A percentile compares a stretch with the other conserved stretches of the same genome.
Conservation (phyloP, 148 eudicot genomes). For the Hydrangea macrophylla region DNA sequence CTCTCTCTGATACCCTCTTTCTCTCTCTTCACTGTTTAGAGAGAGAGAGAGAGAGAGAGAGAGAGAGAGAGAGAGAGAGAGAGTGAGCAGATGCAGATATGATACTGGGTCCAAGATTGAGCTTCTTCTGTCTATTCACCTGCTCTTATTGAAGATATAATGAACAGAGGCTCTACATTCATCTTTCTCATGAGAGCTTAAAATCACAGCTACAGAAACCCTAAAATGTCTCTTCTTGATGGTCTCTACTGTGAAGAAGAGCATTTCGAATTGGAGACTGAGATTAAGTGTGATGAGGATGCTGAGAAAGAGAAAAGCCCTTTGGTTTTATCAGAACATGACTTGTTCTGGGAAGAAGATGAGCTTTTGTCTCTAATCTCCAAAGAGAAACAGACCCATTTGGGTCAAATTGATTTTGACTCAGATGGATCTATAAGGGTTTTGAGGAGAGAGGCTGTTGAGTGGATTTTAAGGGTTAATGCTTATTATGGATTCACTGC, state of each 20-base stretch:
- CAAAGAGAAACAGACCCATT: constrained; percentile 37
- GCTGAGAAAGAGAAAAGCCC: not conserved
- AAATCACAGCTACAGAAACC: constrained; percentile 24
- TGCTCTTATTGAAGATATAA: constrained; percentile 26
- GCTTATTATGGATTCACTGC: constrained; percentile 43
- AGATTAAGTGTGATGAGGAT: not conserved
- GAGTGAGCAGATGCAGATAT: constrained; percentile 16
- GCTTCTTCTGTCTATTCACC: constrained; percentile 10
- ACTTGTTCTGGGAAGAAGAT: constrained; percentile 30
- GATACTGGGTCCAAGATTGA: constrained; percentile 29
- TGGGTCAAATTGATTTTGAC: constrained; percentile 14
- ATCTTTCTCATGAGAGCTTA: constrained; percentile 24
- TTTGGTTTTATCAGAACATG: constrained; percentile 19
- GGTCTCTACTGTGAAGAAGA: constrained; percentile 45
- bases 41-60: no score
- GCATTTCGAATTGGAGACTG: constrained; percentile 16
- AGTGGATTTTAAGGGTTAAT: constrained; percentile 64
- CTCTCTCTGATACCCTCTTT: no score
- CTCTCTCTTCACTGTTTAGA: no score
- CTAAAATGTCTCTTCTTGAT: constrained; percentile 30
- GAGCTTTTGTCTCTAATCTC: constrained; percentile 45
- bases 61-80: no score
- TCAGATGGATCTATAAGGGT: constrained; percentile 27
- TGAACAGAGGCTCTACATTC: constrained; percentile 25
- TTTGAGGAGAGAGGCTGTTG: constrained; percentile 47